phyloP scores from a whole-genome alignment of 805 yeast species.

The Wickerhamomyces tratensis region DNA sequence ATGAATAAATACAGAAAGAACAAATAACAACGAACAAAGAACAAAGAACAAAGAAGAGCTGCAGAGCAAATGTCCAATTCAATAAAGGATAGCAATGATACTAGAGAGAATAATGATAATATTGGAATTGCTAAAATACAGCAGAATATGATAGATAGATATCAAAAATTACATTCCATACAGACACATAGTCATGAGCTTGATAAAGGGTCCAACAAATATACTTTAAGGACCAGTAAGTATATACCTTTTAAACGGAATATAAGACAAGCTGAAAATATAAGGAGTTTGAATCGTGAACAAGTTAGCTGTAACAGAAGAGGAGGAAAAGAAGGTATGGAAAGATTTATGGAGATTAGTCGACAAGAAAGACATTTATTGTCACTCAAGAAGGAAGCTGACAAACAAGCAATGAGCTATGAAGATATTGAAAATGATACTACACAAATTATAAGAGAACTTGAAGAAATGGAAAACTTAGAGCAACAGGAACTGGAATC shows the following conservation, averaged over 20 bases:
- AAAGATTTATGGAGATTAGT: neutral
- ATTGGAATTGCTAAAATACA: too few relatives aligned
- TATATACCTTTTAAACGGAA: conserved; percentile 1
- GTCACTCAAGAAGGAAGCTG: conserved; percentile 1
- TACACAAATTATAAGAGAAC: conserved; percentile 4
- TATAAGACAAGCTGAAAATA: neutral
- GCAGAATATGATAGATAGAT: too few relatives aligned
- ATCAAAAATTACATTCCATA: too few relatives aligned
- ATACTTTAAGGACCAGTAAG: neutral
- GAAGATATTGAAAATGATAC: conserved; percentile 6
- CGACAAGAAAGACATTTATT: neutral
- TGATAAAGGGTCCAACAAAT: too few relatives aligned
- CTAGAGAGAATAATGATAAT: too few relatives aligned
- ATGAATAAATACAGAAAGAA: too few relatives aligned
- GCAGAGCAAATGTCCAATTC: too few relatives aligned
- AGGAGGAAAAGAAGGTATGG: conserved; percentile 3
- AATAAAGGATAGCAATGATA: too few relatives aligned
- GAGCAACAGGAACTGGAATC: conserved; percentile 9
- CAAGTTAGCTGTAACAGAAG: neutral
- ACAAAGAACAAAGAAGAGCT: too few relatives aligned
- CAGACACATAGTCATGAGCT: too few relatives aligned
- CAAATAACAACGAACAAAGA: too few relatives aligned
- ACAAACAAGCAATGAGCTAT: conserved; percentile 8
- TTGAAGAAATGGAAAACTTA: conserved; percentile 7
- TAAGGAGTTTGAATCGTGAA: neutral